A percentile compares a stretch with the other conserved stretches of the same genome.
phyloP scores from a whole-genome alignment of 2,329 filamentous ascomycete species.

The Ceratocystis cubensis region DNA sequence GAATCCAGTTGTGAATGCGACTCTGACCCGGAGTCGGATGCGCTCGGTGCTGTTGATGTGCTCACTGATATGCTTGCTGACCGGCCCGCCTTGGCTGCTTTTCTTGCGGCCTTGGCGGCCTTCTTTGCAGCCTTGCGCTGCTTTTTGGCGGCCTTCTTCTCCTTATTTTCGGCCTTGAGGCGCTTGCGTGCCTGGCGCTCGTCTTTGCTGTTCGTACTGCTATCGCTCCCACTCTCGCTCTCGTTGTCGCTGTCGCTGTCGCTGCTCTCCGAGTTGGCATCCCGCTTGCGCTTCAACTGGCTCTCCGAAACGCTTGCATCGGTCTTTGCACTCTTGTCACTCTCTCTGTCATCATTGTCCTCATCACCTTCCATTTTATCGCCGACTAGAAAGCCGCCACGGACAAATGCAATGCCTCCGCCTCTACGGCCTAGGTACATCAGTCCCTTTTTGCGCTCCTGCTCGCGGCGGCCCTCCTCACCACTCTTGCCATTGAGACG shows the following conservation, averaged over 20 bases:
- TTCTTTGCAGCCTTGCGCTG: constrained; percentile 16
- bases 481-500: constrained; percentile 80
- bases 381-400: constrained; percentile 53
- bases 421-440: constrained; percentile 57
- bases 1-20: background rate
- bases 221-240: background rate
- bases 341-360: constrained; percentile 8
- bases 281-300: constrained; percentile 13
- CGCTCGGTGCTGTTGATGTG: background rate
- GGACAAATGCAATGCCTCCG: constrained; percentile 73
- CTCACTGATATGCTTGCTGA: background rate
- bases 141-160: constrained; percentile 17
- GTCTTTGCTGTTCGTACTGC: background rate
- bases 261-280: background rate
- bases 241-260: background rate
- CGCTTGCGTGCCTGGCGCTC: constrained; percentile 12
- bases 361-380: constrained; percentile 23
- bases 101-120: constrained; percentile 4
- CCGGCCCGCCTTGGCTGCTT: constrained; percentile 1
- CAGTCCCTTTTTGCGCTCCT: constrained; percentile 55
- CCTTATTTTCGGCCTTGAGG: constrained; percentile 15
- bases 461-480: constrained; percentile 43
- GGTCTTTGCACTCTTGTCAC: background rate
- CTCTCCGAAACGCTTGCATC: background rate
- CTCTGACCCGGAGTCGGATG: background rate